These are phyloP conservation scores for Dianthus caryophyllus DNA, from an alignment of 148 eudicot genomes.

Conservation along the genomic window DNA sequence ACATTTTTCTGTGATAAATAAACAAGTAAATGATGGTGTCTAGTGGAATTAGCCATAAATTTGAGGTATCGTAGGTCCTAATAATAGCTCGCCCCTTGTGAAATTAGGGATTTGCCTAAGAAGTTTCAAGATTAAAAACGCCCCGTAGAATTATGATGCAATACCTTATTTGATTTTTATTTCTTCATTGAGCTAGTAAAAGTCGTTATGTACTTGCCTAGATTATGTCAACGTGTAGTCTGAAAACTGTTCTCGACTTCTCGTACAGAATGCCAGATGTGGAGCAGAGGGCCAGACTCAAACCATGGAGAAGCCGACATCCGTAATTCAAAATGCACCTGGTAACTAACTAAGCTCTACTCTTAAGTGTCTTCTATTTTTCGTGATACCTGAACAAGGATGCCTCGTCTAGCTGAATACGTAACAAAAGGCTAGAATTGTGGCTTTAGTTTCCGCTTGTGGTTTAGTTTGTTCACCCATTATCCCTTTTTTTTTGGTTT, in stretches of 20 bases:
- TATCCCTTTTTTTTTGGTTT: not conserved
- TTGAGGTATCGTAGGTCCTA: not conserved
- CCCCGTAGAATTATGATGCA: not conserved
- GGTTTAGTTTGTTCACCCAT: not conserved
- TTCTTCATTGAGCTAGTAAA: not conserved
- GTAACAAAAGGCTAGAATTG: not conserved
- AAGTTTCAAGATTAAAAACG: not conserved
- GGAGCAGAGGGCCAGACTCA: constrained; percentile 38
- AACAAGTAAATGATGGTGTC: not conserved
- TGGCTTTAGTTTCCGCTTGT: not conserved
- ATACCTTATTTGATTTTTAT: not conserved
- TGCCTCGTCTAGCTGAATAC: not conserved
- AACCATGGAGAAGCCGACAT: constrained; percentile 25
- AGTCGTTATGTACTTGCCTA: not conserved
- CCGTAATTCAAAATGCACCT: constrained; percentile 27
- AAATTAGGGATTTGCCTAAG: too few species aligned
- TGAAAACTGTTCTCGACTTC: not conserved
- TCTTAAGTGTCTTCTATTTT: too few species aligned
- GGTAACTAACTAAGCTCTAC: constrained; percentile 24
- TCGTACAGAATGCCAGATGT: constrained; percentile 31
- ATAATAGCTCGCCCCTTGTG: too few species aligned
- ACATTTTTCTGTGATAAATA: not conserved
- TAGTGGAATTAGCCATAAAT: not conserved
- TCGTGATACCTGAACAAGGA: too few species aligned
- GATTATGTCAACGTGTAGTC: not conserved